Conservation (phyloP, 352 stramenopile genomes). For the Globisporangium yorkense region DNA sequence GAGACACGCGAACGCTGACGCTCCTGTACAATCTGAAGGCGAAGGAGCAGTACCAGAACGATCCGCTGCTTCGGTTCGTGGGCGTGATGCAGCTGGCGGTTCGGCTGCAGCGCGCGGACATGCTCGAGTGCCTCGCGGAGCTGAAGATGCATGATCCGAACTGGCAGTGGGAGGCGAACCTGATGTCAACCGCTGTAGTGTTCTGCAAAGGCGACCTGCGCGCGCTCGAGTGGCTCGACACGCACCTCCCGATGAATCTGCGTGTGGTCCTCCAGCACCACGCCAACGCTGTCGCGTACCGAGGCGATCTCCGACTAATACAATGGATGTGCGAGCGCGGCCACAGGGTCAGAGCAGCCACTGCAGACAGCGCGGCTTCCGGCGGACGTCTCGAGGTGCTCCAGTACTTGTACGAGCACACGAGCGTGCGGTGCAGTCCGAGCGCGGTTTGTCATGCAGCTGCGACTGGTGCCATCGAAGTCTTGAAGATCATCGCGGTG, state of each 20-base stretch:
- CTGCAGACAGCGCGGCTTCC: background rate
- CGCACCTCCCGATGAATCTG: background rate
- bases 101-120: background rate
- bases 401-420: background rate
- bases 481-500: background rate
- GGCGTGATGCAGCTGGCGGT: background rate
- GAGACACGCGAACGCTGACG: background rate
- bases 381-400: background rate
- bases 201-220: background rate
- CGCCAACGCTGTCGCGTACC: background rate
- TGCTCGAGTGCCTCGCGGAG: background rate
- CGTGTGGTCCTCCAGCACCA: background rate
- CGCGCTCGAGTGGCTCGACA: constrained; percentile 2
- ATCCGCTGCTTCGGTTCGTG: background rate
- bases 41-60: background rate
- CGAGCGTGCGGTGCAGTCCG: background rate
- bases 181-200: background rate
- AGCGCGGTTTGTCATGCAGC: background rate
- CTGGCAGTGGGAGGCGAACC: background rate
- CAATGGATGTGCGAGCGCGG: background rate
- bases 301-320: background rate
- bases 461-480: background rate
- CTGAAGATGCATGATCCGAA: background rate
- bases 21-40: background rate
- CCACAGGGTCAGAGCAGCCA: background rate